phyloP scores from a whole-genome alignment of 2,329 filamentous ascomycete genomes.

The Colletotrichum theobromicola region DNA sequence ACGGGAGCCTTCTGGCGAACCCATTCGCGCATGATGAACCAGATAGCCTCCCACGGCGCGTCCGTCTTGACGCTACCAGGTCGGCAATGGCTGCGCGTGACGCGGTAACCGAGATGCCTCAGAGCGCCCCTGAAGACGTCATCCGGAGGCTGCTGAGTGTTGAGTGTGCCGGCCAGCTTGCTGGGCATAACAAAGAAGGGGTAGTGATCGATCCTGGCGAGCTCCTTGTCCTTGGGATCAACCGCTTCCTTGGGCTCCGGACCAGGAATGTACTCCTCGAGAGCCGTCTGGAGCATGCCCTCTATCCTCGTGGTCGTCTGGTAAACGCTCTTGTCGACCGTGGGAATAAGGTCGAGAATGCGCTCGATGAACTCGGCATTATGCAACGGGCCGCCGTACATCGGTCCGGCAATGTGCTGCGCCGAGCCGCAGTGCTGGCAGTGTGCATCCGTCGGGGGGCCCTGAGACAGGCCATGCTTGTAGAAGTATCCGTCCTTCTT shows the following conservation, averaged over 20 bases:
- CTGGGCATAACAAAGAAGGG: slow-evolving; percentile 90
- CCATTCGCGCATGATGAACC: slow-evolving; percentile 95
- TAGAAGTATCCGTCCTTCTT: slow-evolving; percentile 73
- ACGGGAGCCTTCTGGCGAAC: slow-evolving; percentile 79
- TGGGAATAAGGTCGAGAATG: slow-evolving; percentile 75
- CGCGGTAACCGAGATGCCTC: slow-evolving; percentile 78
- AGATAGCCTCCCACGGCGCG: slow-evolving; percentile 87
- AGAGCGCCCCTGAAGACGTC: slow-evolving; percentile 83
- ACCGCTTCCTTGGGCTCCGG: slow-evolving; percentile 41
- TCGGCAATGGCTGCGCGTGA: slow-evolving; percentile 87
- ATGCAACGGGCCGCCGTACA: slow-evolving; percentile 93
- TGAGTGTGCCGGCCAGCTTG: slow-evolving; percentile 75
- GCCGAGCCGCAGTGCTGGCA: slow-evolving; percentile 88
- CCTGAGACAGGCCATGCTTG: slow-evolving; percentile 79
- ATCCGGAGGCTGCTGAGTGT: slow-evolving; percentile 80
- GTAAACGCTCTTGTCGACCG: slow-evolving; percentile 72
- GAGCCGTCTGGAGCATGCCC: slow-evolving; percentile 88
- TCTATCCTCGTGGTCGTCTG: slow-evolving; percentile 81
- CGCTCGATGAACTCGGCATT: slow-evolving; percentile 81
- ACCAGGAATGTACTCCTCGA: slow-evolving; percentile 70
- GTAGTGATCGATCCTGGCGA: slow-evolving; percentile 71
- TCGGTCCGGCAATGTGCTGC: slow-evolving; percentile 88
- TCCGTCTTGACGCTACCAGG: slow-evolving; percentile 92
- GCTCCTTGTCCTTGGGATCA: slow-evolving; percentile 50
- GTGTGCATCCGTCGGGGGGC: slow-evolving; percentile 66